These are phyloP conservation scores for Mycena citricolor DNA, from an alignment of 1,284 basidiomycete species.

Conservation along the genomic window DNA sequence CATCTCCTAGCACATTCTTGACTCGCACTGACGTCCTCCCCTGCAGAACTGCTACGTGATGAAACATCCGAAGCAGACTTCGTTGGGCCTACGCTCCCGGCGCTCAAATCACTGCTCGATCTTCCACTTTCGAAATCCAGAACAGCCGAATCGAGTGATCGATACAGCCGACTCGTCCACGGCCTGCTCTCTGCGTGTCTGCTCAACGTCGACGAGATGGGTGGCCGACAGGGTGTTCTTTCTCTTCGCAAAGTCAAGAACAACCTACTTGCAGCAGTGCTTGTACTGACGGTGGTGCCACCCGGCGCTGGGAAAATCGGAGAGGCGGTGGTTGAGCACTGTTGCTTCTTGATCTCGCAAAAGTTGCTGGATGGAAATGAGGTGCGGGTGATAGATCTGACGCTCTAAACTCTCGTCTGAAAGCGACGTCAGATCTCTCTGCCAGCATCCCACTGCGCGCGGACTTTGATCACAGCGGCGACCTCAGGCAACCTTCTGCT, in stretches of 20 bases:
- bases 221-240: constrained; percentile 76
- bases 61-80: constrained; percentile 79
- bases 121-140: constrained; percentile 42
- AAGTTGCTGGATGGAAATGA: constrained; percentile 69
- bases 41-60: constrained; percentile 79
- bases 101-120: constrained; percentile 74
- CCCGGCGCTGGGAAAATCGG: constrained; percentile 68
- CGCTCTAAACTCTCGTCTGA: too few species aligned
- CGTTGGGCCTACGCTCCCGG: constrained; percentile 75
- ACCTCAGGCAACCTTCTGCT: constrained; percentile 65
- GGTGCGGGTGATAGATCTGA: constrained; percentile 47
- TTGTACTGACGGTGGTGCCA: constrained; percentile 84
- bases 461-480: constrained; percentile 73
- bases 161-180: constrained; percentile 70
- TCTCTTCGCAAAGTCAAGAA: constrained; percentile 86
- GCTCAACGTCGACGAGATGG: constrained; percentile 87
- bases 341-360: constrained; percentile 82
- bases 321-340: constrained; percentile 78
- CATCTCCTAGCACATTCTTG: constrained; percentile 5
- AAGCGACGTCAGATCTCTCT: constrained; percentile 72
- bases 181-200: constrained; percentile 86
- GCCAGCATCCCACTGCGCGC: constrained; percentile 88
- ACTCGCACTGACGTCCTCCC: constrained; percentile 1
- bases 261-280: constrained; percentile 84
- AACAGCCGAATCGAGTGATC: constrained; percentile 37